Conservation (phyloP, 2,329 filamentous ascomycete species). For the Xylariaceae sp. region DNA sequence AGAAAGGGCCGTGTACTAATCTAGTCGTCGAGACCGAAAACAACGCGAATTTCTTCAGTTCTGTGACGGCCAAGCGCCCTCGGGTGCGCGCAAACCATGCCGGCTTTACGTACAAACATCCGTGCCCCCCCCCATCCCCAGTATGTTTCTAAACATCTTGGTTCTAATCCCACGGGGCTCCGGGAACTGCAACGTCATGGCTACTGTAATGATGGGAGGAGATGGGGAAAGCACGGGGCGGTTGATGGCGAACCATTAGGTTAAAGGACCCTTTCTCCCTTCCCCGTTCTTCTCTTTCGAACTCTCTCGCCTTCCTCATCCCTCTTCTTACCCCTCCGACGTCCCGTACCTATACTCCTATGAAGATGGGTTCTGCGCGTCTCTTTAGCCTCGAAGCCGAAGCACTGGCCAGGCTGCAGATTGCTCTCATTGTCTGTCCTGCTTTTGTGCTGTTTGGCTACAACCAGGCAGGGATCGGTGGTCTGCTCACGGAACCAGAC, state of each 20-base stretch:
- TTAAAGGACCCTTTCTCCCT: not conserved
- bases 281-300: not conserved
- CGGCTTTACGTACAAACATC: too few species aligned
- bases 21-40: not conserved
- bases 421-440: conserved; percentile 47
- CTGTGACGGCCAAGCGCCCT: too few species aligned
- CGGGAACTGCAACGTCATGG: not conserved
- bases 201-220: not conserved
- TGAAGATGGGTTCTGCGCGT: conserved; percentile 9
- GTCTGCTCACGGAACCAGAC: conserved; percentile 38
- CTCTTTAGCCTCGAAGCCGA: conserved; percentile 42
- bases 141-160: not conserved
- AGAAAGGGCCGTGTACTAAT: not conserved
- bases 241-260: not conserved
- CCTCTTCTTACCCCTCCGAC: not conserved
- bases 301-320: not conserved
- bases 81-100: too few species aligned
- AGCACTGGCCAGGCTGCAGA: conserved; percentile 41
- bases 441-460: conserved; percentile 47
- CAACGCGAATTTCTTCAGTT: too few species aligned
- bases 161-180: not conserved
- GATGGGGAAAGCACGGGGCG: not conserved
- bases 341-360: conserved; percentile 9
- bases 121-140: not conserved
- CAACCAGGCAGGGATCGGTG: conserved; percentile 45